phyloP scores from a whole-genome alignment of 176 grass and related monocot species.

The Bothriochloa decipiens region DNA sequence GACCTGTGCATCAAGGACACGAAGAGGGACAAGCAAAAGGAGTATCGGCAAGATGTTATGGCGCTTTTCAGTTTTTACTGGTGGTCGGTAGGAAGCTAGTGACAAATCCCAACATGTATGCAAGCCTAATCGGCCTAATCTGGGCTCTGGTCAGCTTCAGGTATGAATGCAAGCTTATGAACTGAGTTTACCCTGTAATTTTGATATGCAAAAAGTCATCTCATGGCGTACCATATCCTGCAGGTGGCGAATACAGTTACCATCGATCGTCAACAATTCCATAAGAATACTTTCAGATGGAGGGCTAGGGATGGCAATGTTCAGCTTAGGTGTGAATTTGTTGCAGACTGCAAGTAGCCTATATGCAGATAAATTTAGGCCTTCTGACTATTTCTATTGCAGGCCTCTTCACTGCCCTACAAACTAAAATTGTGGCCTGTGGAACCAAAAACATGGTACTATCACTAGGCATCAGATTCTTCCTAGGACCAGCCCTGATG shows the following conservation, averaged over 20 bases:
- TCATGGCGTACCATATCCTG: slow-evolving; percentile 19
- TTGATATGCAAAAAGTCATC: slow-evolving; percentile 15
- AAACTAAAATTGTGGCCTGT: slow-evolving; percentile 83
- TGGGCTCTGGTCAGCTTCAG: slow-evolving; percentile 90
- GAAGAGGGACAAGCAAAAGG: slow-evolving; percentile 54
- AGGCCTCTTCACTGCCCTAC: slow-evolving; percentile 87
- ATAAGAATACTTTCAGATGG: slow-evolving; percentile 89
- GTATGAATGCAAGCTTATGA: slow-evolving; percentile 44
- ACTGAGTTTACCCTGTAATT: slow-evolving; percentile 21
- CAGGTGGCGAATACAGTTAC: slow-evolving; percentile 75
- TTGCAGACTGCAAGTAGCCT: slow-evolving; percentile 23
- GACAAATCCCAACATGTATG: slow-evolving; percentile 84
- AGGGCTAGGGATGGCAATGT: slow-evolving; percentile 97
- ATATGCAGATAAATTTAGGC: slow-evolving; percentile 10
- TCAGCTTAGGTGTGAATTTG: slow-evolving; percentile 72
- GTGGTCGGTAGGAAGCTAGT: slow-evolving; percentile 65
- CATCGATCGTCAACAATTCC: slow-evolving; percentile 59
- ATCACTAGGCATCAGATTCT: slow-evolving; percentile 69
- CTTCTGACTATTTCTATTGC: slow-evolving; percentile 22
- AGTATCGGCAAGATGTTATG: slow-evolving; percentile 57
- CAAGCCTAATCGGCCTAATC: slow-evolving; percentile 62
- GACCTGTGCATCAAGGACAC: slow-evolving; percentile 46
- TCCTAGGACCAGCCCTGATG: slow-evolving; percentile 81
- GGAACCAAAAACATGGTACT: slow-evolving; percentile 67
- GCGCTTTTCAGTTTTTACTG: slow-evolving; percentile 49